Conservation (phyloP, 2,329 filamentous ascomycete species). For the Penicillium sp. region DNA sequence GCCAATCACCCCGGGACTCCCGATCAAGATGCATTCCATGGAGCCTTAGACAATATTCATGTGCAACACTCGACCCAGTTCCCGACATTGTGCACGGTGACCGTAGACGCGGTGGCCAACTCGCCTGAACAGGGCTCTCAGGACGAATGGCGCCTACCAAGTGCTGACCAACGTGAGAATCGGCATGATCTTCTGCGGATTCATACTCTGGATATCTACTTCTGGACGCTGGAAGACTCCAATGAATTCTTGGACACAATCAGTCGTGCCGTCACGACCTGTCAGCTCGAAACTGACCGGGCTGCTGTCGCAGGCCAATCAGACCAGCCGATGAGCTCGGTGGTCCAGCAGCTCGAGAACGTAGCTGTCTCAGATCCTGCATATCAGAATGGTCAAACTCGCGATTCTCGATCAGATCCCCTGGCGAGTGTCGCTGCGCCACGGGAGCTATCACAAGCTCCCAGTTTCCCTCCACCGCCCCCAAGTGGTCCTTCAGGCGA, state of each 20-base stretch:
- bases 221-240: conserved; percentile 58
- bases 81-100: conserved; percentile 54
- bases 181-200: conserved; percentile 49
- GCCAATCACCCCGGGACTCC: conserved; percentile 59
- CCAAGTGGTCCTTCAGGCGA: conserved; percentile 17
- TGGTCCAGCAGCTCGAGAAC: conserved; percentile 59
- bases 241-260: conserved; percentile 48
- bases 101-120: conserved; percentile 43
- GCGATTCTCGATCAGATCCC: conserved; percentile 33
- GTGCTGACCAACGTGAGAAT: conserved; percentile 48
- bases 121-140: conserved; percentile 26
- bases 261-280: conserved; percentile 30
- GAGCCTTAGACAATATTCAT: conserved; percentile 49
- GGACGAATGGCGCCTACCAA: conserved; percentile 54
- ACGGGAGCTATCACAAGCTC: conserved; percentile 18
- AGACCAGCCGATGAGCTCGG: conserved; percentile 48
- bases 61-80: conserved; percentile 55
- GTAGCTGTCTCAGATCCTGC: conserved; percentile 53
- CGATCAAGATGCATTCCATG: conserved; percentile 60
- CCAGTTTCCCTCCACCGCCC: conserved; percentile 25
- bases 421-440: conserved; percentile 14
- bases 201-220: conserved; percentile 58
- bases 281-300: conserved; percentile 48
- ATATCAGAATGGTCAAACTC: conserved; percentile 43
- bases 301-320: conserved; percentile 33